phyloP scores from a whole-genome alignment of 2,329 filamentous ascomycete species.

The Talaromyces pinophilus region DNA sequence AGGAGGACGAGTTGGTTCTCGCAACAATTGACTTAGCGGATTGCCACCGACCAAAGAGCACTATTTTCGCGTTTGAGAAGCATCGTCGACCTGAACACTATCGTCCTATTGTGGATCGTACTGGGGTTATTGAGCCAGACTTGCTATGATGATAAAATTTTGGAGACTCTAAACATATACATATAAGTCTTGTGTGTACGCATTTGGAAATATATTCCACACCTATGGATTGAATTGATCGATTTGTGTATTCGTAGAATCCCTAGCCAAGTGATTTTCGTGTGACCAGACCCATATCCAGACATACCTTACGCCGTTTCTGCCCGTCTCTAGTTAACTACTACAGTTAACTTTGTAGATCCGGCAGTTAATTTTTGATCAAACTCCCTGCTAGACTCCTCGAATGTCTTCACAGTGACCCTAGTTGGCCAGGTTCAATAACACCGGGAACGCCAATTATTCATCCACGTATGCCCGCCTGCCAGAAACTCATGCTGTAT shows the following conservation, averaged over 20 bases:
- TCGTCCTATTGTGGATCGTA: slow-evolving; percentile 18
- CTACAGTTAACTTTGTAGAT: no score
- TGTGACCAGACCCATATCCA: no score
- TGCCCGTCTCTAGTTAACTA: no score
- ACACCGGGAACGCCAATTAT: no score
- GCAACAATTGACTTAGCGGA: slow-evolving; percentile 21
- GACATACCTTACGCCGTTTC: no score
- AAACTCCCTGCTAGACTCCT: background rate
- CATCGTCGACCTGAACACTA: slow-evolving; percentile 23
- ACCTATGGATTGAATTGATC: no score
- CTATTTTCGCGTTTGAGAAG: slow-evolving; percentile 22
- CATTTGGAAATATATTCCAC: no score
- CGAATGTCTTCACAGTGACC: background rate
- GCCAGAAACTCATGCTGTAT: background rate
- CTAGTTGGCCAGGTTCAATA: no score
- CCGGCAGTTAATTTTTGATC: no score
- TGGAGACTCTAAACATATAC: background rate
- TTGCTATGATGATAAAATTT: slow-evolving; percentile 19
- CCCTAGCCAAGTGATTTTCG: no score
- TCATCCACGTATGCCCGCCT: background rate
- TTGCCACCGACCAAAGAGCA: slow-evolving; percentile 21
- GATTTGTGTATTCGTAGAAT: no score
- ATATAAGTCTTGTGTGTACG: no score
- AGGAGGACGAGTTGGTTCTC: slow-evolving; percentile 20
- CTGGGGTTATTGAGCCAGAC: slow-evolving; percentile 22